Conservation (phyloP, 2,329 filamentous ascomycete genomes). For the Pseudopithomyces chartarum region DNA sequence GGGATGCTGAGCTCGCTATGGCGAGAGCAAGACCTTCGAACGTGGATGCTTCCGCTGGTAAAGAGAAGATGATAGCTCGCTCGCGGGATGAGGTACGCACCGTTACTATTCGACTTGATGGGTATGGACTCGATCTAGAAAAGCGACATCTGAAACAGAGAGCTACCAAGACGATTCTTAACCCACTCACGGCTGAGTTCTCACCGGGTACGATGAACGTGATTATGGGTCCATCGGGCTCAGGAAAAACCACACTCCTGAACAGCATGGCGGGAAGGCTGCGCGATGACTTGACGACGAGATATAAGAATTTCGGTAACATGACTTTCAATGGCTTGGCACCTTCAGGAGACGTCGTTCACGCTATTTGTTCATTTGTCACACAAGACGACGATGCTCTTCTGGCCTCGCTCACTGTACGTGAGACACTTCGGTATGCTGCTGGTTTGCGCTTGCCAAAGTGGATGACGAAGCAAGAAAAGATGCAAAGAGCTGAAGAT, state of each 20-base stretch:
- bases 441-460: conserved; percentile 72
- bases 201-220: conserved; percentile 72
- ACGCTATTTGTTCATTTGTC: conserved; percentile 76
- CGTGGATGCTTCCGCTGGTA: conserved; percentile 69
- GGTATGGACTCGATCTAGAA: conserved; percentile 67
- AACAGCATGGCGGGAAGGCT: conserved; percentile 74
- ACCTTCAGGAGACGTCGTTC: conserved; percentile 70
- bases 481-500: conserved; percentile 70
- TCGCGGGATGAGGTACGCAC: conserved; percentile 61
- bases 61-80: conserved; percentile 67
- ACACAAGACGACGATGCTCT: conserved; percentile 79
- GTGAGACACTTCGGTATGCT: conserved; percentile 71
- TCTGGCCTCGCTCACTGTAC: conserved; percentile 74
- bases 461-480: conserved; percentile 72
- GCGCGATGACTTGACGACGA: conserved; percentile 64
- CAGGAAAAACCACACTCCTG: conserved; percentile 75
- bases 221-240: conserved; percentile 80
- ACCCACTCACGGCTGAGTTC: conserved; percentile 70
- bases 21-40: conserved; percentile 61
- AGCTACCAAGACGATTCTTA: conserved; percentile 61
- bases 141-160: conserved; percentile 62
- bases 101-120: conserved; percentile 68
- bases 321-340: conserved; percentile 72
- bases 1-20: conserved; percentile 72
- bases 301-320: conserved; percentile 65